These are phyloP conservation scores for Ophiostoma tasmaniense DNA, from an alignment of 2,329 filamentous ascomycete genomes.

Conservation along the genomic window DNA sequence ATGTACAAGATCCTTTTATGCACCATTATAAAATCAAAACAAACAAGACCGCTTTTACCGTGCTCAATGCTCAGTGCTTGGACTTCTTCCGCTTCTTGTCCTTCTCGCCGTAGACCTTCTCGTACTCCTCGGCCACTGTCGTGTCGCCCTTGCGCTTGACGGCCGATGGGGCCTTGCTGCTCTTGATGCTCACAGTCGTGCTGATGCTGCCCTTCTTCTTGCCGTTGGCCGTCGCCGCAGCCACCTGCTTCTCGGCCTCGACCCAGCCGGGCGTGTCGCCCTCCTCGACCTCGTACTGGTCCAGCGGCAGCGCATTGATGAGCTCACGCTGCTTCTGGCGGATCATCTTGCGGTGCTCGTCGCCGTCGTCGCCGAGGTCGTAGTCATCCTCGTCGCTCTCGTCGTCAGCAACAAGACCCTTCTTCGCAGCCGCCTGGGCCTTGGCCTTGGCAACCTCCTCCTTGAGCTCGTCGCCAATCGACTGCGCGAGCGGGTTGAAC, in stretches of 20 bases:
- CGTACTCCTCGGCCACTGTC: constrained; percentile 54
- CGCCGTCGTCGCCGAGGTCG: constrained; percentile 66
- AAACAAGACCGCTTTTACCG: constrained; percentile 1
- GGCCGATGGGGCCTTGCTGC: constrained; percentile 43
- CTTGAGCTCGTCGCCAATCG: constrained; percentile 72
- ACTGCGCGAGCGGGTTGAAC: constrained; percentile 62
- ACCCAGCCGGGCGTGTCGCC: constrained; percentile 54
- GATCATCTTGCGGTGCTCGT: constrained; percentile 63
- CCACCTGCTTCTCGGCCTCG: constrained; percentile 68
- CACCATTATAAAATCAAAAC: neutral
- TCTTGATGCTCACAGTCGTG: constrained; percentile 71
- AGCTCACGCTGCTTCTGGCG: constrained; percentile 66
- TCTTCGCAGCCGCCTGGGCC: neutral
- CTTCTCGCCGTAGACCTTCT: constrained; percentile 45
- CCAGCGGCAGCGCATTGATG: constrained; percentile 82
- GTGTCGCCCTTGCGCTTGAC: constrained; percentile 58
- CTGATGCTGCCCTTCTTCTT: constrained; percentile 36
- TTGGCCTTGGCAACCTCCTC: constrained; percentile 5
- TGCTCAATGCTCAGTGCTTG: constrained; percentile 16
- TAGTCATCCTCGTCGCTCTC: constrained; percentile 58
- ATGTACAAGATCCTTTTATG: constrained; percentile 11
- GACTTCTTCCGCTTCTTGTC: constrained; percentile 36
- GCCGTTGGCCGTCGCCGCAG: constrained; percentile 38
- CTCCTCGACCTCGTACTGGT: constrained; percentile 63
- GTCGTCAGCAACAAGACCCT: neutral